Evolutionary conservation across 2,329 filamentous ascomycete species (phyloP).

Genomic region (Rhinocladiella mackenziei): DNA sequence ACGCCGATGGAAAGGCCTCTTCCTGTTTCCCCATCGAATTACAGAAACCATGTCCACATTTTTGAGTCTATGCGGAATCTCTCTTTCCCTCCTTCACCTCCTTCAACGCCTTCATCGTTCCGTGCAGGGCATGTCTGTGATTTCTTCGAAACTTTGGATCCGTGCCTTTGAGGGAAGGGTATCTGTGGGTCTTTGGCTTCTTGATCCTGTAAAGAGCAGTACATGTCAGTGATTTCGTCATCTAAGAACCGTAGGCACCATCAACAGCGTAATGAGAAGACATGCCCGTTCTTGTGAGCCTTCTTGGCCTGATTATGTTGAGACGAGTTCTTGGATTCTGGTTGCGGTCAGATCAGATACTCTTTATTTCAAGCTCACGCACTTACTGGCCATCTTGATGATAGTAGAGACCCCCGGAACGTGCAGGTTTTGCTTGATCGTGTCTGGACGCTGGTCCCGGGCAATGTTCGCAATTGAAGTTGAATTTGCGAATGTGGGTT

Average conservation of each 20-base stretch:
- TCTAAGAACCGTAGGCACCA: too few relatives aligned
- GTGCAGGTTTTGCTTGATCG: conserved; percentile 6
- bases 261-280: conserved; percentile 32
- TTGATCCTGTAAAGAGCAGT: conserved; percentile 70
- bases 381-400: conserved; percentile 31
- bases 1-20: conserved; percentile 7
- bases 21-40: conserved; percentile 3
- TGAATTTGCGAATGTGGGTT: conserved; percentile 15
- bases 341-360: conserved; percentile 11
- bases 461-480: too few relatives aligned
- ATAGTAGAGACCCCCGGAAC: conserved; percentile 12
- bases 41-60: conserved; percentile 12
- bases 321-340: conserved; percentile 99
- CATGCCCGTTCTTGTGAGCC: conserved; percentile 98
- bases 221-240: conserved; percentile 18
- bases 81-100: conserved; percentile 96
- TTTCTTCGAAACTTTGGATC: conserved; percentile 99
- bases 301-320: conserved; percentile 98
- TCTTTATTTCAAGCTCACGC: background rate
- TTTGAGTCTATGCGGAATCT: conserved; percentile 64
- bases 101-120: conserved; percentile 97
- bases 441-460: conserved; percentile 3
- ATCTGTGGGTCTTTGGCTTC: conserved; percentile 99
- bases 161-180: conserved; percentile 96
- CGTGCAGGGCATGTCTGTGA: conserved; percentile 99